Evolutionary conservation across 2,329 filamentous ascomycete species (phyloP).

Genomic region (Calonectria multiphialidica): DNA sequence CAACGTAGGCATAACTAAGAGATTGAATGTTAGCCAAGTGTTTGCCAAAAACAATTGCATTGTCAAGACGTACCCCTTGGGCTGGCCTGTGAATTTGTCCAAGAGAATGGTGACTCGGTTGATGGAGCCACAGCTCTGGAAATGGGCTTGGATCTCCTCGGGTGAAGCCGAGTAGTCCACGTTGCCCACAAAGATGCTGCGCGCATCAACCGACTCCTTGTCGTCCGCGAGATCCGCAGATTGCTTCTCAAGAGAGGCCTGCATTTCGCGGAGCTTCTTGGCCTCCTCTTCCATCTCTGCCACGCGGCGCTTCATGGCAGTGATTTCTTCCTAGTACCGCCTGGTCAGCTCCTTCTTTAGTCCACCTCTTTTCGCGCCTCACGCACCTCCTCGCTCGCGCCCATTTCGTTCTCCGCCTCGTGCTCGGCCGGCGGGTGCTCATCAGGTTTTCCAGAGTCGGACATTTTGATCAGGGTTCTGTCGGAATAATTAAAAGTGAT

Average conservation of each 20-base stretch:
- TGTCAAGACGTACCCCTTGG: conserved; percentile 83
- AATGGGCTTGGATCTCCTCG: conserved; percentile 96
- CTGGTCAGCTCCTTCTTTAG: conserved; percentile 48
- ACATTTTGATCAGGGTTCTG: conserved; percentile 41
- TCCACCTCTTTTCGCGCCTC: conserved; percentile 46
- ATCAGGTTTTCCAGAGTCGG: conserved; percentile 49
- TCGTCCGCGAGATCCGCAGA: conserved; percentile 87
- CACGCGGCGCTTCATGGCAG: conserved; percentile 87
- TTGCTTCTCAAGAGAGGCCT: conserved; percentile 86
- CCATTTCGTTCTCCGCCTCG: conserved; percentile 47
- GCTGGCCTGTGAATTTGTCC: conserved; percentile 98
- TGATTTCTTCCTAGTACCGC: conserved; percentile 77
- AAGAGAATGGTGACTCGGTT: conserved; percentile 97
- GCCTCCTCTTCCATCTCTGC: conserved; percentile 94
- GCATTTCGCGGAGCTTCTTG: conserved; percentile 88
- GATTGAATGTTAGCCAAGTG: conserved; percentile 27
- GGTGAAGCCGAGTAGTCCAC: conserved; percentile 98
- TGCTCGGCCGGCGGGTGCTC: conserved; percentile 45
- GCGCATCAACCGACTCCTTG: conserved; percentile 94
- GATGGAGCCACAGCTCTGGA: conserved; percentile 96
- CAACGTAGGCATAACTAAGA: conserved; percentile 94
- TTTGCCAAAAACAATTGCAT: background rate
- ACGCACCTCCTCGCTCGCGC: conserved; percentile 52
- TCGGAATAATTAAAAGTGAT: conserved; percentile 1
- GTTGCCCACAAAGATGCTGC: conserved; percentile 98